Evolutionary conservation across 2,329 filamentous ascomycete genomes (phyloP).

Genomic region (Epicoccum sorghinum): DNA sequence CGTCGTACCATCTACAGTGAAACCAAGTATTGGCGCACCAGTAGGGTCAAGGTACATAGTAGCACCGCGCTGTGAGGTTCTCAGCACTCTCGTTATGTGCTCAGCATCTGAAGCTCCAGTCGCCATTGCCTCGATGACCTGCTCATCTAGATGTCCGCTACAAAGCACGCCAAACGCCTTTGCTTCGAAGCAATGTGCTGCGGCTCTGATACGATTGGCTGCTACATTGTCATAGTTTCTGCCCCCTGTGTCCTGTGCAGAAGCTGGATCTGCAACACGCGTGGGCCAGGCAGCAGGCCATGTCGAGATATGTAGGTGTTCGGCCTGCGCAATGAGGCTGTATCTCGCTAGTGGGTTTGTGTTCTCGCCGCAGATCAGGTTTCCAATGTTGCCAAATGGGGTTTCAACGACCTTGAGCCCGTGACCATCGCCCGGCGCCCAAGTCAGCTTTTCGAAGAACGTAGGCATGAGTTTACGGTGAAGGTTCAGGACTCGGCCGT

Average conservation of each 20-base stretch:
- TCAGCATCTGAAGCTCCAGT: slow-evolving; percentile 37
- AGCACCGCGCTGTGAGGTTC: slow-evolving; percentile 51
- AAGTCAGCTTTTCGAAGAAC: slow-evolving; percentile 63
- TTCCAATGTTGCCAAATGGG: slow-evolving; percentile 55
- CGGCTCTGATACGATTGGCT: slow-evolving; percentile 59
- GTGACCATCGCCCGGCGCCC: slow-evolving; percentile 59
- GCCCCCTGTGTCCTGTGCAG: slow-evolving; percentile 4
- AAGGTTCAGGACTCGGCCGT: slow-evolving; percentile 57
- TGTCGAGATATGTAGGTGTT: slow-evolving; percentile 62
- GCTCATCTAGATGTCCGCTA: slow-evolving; percentile 51
- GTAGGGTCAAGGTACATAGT: slow-evolving; percentile 61
- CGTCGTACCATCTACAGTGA: slow-evolving; percentile 38
- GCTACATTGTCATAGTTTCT: slow-evolving; percentile 61
- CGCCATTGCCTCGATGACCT: slow-evolving; percentile 47
- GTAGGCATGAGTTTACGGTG: slow-evolving; percentile 63
- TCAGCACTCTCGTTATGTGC: slow-evolving; percentile 42
- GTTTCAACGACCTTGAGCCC: slow-evolving; percentile 57
- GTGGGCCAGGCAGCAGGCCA: slow-evolving; percentile 65
- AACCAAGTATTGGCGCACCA: slow-evolving; percentile 50
- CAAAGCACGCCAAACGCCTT: slow-evolving; percentile 63
- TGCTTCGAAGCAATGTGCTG: slow-evolving; percentile 64
- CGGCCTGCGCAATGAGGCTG: slow-evolving; percentile 59
- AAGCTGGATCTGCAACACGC: slow-evolving; percentile 21
- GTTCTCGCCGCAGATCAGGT: slow-evolving; percentile 63
- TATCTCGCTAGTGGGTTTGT: slow-evolving; percentile 63